These are phyloP conservation scores for Colletotrichum tropicale DNA, from an alignment of 2,329 filamentous ascomycete species.

Conservation along the genomic window DNA sequence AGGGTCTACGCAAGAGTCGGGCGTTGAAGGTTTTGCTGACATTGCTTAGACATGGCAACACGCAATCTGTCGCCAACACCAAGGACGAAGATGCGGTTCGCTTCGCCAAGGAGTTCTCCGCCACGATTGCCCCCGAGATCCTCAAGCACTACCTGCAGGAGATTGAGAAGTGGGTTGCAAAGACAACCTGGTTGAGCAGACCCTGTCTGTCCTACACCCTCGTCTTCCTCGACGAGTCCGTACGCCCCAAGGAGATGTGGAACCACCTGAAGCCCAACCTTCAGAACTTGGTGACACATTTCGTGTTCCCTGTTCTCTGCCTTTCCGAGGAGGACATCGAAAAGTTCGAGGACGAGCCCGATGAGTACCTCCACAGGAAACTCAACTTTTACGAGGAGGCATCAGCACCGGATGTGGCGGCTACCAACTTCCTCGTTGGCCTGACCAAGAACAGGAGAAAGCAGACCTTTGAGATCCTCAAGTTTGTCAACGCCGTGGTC, in stretches of 20 bases:
- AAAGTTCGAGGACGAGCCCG: conserved; percentile 91
- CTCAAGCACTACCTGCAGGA: conserved; percentile 92
- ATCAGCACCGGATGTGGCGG: conserved; percentile 91
- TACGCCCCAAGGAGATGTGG: conserved; percentile 98
- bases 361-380: conserved; percentile 96
- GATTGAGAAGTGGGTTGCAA: conserved; percentile 97
- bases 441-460: conserved; percentile 94
- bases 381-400: conserved; percentile 98
- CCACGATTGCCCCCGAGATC: conserved; percentile 92
- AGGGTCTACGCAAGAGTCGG: conserved; percentile 27
- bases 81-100: conserved; percentile 77
- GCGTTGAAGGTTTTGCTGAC: conserved; percentile 27
- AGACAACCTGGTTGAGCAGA: conserved; percentile 93
- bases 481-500: conserved; percentile 93
- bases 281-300: conserved; percentile 89
- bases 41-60: conserved; percentile 78
- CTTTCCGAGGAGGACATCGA: conserved; percentile 91
- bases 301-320: conserved; percentile 95
- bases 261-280: conserved; percentile 90
- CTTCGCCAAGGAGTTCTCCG: conserved; percentile 90
- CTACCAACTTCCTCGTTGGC: conserved; percentile 94
- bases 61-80: conserved; percentile 65
- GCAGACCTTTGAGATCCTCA: conserved; percentile 92
- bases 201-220: conserved; percentile 92
- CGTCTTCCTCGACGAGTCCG: conserved; percentile 95